Conservation (phyloP, 2,329 filamentous ascomycete species). For the Aspergillus ustus region DNA sequence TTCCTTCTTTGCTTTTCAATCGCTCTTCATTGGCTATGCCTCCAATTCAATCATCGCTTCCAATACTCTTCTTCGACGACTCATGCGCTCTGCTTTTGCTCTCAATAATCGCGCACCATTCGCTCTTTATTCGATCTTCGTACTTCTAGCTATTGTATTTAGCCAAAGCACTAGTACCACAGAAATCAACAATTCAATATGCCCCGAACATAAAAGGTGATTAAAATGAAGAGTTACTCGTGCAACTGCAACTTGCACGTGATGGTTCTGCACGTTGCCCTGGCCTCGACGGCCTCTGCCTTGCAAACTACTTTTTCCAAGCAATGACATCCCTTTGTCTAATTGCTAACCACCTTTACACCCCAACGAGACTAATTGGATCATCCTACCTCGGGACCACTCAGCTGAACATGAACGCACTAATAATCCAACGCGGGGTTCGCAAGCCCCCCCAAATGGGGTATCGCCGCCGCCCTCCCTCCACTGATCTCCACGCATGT, state of each 20-base stretch:
- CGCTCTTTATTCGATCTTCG: no score
- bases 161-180: neutral
- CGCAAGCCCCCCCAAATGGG: conserved; percentile 24
- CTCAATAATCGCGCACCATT: no score
- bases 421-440: conserved; percentile 25
- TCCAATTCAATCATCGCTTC: no score
- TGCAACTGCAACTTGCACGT: neutral
- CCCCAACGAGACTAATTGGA: neutral
- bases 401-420: neutral
- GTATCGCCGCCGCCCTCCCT: conserved; percentile 6
- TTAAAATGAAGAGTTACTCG: neutral
- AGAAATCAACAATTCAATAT: neutral
- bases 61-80: no score
- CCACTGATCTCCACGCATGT: conserved; percentile 7
- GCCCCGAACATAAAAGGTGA: neutral
- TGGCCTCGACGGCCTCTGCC: no score
- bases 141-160: neutral
- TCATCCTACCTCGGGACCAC: conserved; percentile 6
- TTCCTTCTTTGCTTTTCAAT: no score
- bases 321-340: neutral
- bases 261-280: neutral
- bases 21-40: no score
- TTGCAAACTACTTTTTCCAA: neutral
- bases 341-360: neutral
- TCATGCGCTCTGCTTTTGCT: no score